Evolutionary conservation across 75 land plant genomes (phyloP).

Genomic region (Pseudotsuga menziesii): DNA sequence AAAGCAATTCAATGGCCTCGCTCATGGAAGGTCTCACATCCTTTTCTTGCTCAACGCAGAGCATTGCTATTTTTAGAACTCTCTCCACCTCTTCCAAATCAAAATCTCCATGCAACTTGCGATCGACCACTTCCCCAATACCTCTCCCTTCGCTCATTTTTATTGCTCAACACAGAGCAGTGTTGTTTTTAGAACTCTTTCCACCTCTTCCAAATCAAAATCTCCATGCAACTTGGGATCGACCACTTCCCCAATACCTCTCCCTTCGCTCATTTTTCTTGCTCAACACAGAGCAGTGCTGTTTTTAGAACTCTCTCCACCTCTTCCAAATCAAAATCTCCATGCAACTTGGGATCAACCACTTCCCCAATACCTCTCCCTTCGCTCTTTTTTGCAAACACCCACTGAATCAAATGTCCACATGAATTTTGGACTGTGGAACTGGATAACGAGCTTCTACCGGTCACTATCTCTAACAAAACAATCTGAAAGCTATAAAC

Average conservation of each 20-base stretch:
- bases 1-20: too few species aligned
- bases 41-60: too few species aligned
- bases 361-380: constrained; percentile 44
- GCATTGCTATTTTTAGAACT: too few species aligned
- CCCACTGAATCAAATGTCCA: constrained; percentile 55
- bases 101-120: too few species aligned
- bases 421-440: constrained; percentile 7
- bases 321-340: constrained; percentile 15
- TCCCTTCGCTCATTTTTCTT: constrained; percentile 24
- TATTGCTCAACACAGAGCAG: too few species aligned
- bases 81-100: too few species aligned
- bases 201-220: too few species aligned
- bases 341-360: constrained; percentile 22
- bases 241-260: too few species aligned
- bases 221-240: too few species aligned
- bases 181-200: too few species aligned
- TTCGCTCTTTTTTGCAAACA: constrained; percentile 34
- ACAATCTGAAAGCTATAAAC: constrained; percentile 35
- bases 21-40: too few species aligned
- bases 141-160: neutral
- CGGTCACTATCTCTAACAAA: constrained; percentile 16
- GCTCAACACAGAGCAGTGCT: constrained; percentile 77
- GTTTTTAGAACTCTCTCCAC: constrained; percentile 46
- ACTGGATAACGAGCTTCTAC: neutral
- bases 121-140: too few species aligned